Base-by-base conservation (phyloP, 176 grass and related monocot genomes). In the Microstegium vimineum region DNA sequence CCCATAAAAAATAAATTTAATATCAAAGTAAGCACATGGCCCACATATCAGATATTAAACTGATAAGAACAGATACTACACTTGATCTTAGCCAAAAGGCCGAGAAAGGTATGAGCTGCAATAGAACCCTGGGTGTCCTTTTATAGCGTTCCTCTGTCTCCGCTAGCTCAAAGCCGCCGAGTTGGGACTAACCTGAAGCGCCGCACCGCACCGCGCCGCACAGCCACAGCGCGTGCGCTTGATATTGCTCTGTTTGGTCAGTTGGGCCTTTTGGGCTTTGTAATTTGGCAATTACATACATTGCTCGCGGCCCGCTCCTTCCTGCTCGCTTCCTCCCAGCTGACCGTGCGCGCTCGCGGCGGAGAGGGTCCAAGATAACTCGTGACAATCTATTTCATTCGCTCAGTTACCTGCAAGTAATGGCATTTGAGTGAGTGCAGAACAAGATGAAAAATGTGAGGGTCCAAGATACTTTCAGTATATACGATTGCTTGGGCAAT, bases 41-140 rank as follows among this genome's bases (percentile, higher is more conserved):
- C 42, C 16, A 51, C 16, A 8, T 51, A 51, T 51, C 47, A 20
- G 47, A 51, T 51, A 45, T 45, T 45, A 45, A 15, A 45, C 42
- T 45, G 13, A 45, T 14, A 14, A 43, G 11, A 43, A 43, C 41
- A 43, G 41, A 43, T 15, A 45, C 42, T 45, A 45, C 42, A 86
- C 79, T 93, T 88, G 88, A 85, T 90, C 77, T 76, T 90, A 93
- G 84, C 72, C 76, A 82, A 93, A 90, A 90, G 84, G 61, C 76
- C 66, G 87, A 93, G 81, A 93, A 93, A 87, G 83, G 37, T 90
- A 87, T 76, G 61, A 63, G 14, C 7, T 31, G 12, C 4, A 1
- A 0, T 0, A 28, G 10, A 0, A 10, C 13, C 62, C 0, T n/a
- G 28, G 4, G 71, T n/a, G 4, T 4, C 10, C 0, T 34, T 34